Evolutionary conservation across 257 asterid genomes (phyloP), one percentile per base, ranked within the genome.

Genomic region (Penstemon eatonii): DNA sequence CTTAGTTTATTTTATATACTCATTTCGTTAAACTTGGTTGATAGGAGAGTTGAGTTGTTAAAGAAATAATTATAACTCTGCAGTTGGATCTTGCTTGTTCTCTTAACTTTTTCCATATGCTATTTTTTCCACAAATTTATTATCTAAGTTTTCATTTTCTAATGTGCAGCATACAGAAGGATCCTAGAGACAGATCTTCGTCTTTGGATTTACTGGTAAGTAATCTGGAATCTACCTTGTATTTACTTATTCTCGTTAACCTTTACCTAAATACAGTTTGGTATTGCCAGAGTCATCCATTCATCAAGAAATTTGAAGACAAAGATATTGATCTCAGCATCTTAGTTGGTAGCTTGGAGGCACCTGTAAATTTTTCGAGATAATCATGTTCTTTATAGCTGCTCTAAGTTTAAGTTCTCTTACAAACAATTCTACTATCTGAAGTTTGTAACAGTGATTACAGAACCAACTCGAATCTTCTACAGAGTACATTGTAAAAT

Each of bases 301-400:
- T 91, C 82, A 81, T 94, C 87, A 78, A 89, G 88, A 94, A 94
- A 75, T 94, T 94, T 43, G 96, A 94, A 80, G 97, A 89, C 82
- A 91, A 82, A 79, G 99, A 91, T 78, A 86, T 91, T 42, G 91
- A 91, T 84, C 93, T 94, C 69, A 67, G 96, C 73, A 87, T 87
- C 68, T 83, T 94, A 75, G 95, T 94, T 25, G 83, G 92, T 44
- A 80, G 84, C 82, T 81, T 94, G 86, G 99, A 94, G 70, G 80
- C 92, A 51, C 99, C 97, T 1, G 85, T 84, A 40, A 92, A 76
- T 85, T 74, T 89, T 78, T 68, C 90, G 63, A 84, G 92, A 79
- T 90, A 63, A 82, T 67, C 42, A 9, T 13, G 68, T 53, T 49
- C 51, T 66, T 67, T 71, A 52, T 42, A 60, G 70, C 36, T 25